Percentiles rank a stretch among this genome's conserved stretches.
Conservation (phyloP, 305 asterid species). For the Plantago rigida region DNA sequence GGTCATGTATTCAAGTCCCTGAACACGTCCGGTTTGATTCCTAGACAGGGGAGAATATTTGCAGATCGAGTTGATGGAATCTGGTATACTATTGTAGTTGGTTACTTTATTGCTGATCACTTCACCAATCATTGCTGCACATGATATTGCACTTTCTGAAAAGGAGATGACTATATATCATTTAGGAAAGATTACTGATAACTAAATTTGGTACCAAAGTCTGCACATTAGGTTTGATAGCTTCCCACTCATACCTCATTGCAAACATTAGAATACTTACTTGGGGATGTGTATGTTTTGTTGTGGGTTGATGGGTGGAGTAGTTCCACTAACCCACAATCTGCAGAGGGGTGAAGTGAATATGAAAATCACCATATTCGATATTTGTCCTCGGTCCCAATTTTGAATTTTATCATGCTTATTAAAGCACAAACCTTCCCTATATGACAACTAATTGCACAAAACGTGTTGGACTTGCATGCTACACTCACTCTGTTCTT, state of each 20-base stretch:
- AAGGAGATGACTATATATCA: background rate
- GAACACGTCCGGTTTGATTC: conserved; percentile 71
- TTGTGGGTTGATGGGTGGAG: too few relatives aligned
- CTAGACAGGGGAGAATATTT: conserved; percentile 77
- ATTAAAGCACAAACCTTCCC: too few relatives aligned
- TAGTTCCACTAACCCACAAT: background rate
- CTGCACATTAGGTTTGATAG: background rate
- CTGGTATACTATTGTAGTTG: conserved; percentile 46
- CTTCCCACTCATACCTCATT: background rate
- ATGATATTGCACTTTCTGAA: background rate
- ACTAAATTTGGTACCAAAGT: background rate
- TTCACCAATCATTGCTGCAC: background rate
- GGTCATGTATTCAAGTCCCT: conserved; percentile 86
- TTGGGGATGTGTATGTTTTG: too few relatives aligned
- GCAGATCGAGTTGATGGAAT: conserved; percentile 90
- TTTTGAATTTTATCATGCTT: background rate
- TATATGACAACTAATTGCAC: too few relatives aligned
- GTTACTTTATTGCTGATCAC: background rate
- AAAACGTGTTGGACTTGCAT: too few relatives aligned
- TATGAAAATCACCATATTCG: background rate
- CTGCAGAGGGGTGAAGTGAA: background rate
- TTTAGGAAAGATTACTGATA: background rate
- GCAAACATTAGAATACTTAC: background rate
- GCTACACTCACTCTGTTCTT: too few relatives aligned
- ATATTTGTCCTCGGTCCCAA: background rate